Percentiles rank a stretch among this genome's conserved stretches.
Conservation (phyloP, 2,329 filamentous ascomycete genomes). For the Daldinia eschscholtzii region DNA sequence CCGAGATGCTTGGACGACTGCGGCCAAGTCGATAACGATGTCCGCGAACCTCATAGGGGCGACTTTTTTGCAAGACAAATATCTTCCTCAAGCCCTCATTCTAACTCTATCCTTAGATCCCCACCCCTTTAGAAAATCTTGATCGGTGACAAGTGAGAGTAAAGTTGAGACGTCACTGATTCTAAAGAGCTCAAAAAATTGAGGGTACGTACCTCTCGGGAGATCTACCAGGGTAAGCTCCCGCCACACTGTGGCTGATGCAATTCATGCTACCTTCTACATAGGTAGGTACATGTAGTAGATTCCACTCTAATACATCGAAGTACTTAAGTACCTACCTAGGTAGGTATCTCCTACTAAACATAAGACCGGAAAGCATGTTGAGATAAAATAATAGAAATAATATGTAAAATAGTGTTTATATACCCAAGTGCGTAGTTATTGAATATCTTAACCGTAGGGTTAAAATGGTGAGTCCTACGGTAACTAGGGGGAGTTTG, state of each 20-base stretch:
- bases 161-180: slow-evolving; percentile 19
- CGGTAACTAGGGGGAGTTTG: background rate
- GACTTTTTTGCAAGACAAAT: slow-evolving; percentile 26
- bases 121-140: slow-evolving; percentile 1
- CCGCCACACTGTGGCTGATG: slow-evolving; percentile 49
- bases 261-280: background rate
- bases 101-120: slow-evolving; percentile 21
- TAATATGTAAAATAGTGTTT: background rate
- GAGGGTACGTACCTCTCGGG: slow-evolving; percentile 4
- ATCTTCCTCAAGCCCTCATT: slow-evolving; percentile 40
- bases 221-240: slow-evolving; percentile 27
- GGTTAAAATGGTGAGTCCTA: background rate
- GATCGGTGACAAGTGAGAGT: slow-evolving; percentile 17
- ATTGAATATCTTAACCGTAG: background rate
- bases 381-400: too few species aligned
- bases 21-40: slow-evolving; percentile 76
- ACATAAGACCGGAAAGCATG: too few species aligned
- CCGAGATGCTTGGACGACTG: slow-evolving; percentile 76
- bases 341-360: background rate
- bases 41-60: slow-evolving; percentile 70
- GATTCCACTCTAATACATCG: too few species aligned
- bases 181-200: slow-evolving; percentile 37
- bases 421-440: background rate
- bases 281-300: too few species aligned
- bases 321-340: too few species aligned